A percentile compares a stretch with the other conserved stretches of the same genome.
These are phyloP conservation scores for Kwoniella mangroviensis DNA, from an alignment of 768 basidiomycete genomes.

Conservation along the genomic window DNA sequence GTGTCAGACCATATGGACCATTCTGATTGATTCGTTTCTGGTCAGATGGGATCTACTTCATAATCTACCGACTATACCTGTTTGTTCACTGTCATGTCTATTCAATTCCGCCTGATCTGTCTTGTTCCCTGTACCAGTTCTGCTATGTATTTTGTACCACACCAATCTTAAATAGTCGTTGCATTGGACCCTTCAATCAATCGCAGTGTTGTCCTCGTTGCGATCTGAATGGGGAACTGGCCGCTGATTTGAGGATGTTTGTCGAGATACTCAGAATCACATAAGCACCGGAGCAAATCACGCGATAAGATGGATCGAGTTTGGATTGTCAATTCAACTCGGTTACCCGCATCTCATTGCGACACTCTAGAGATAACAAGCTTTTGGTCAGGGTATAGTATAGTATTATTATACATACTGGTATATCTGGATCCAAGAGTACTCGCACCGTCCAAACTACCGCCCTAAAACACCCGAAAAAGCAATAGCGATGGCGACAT, in stretches of 20 bases:
- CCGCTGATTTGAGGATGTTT: background rate
- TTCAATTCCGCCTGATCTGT: background rate
- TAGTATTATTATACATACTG: background rate
- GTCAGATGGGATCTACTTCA: no score
- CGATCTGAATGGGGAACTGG: background rate
- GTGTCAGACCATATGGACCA: no score
- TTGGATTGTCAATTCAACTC: background rate
- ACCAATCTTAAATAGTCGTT: no score
- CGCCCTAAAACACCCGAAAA: background rate
- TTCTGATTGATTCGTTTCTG: no score
- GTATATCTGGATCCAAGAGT: background rate
- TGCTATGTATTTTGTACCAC: background rate
- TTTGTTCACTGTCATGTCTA: no score
- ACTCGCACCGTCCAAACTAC: background rate
- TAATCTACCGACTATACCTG: no score
- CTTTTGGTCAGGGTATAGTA: background rate
- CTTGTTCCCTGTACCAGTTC: background rate
- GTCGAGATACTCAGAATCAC: background rate
- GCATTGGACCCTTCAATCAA: background rate
- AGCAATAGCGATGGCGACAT: slow-evolving; percentile 5
- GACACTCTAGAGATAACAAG: no score
- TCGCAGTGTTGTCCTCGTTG: no score
- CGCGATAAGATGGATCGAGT: background rate
- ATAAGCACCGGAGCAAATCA: background rate
- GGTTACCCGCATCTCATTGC: background rate